Conservation (phyloP, 164 flowering plant genomes). For the Vitis rupestris region DNA sequence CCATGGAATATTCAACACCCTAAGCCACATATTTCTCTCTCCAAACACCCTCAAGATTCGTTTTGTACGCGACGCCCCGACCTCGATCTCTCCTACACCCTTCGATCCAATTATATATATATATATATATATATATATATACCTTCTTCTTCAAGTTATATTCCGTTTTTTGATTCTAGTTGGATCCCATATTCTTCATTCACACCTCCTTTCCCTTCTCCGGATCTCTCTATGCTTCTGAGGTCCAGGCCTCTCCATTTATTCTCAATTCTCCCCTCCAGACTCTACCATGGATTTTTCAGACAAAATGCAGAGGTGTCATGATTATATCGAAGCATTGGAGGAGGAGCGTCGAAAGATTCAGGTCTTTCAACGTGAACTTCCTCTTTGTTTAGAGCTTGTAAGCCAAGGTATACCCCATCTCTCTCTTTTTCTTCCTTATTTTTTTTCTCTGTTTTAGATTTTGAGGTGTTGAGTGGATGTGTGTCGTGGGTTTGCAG, state of each 20-base stretch:
- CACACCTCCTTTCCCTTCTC: constrained; percentile 5
- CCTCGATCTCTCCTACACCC: constrained; percentile 34
- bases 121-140: not conserved
- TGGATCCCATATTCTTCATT: constrained; percentile 29
- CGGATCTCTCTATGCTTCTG: constrained; percentile 37
- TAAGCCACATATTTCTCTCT: constrained; percentile 6
- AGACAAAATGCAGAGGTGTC: constrained; percentile 37
- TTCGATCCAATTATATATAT: constrained; percentile 5
- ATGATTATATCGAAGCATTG: constrained; percentile 55
- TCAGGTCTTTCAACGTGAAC: constrained; percentile 78
- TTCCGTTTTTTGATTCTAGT: constrained; percentile 30
- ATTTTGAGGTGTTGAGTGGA: constrained; percentile 6
- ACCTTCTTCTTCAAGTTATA: constrained; percentile 3
- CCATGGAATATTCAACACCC: constrained; percentile 47
- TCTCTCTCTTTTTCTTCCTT: not conserved
- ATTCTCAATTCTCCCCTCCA: not conserved
- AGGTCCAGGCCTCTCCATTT: not conserved
- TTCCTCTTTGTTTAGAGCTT: constrained; percentile 83
- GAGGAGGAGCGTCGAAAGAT: constrained; percentile 76
- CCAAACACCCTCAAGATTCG: constrained; percentile 37
- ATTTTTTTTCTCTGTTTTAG: constrained; percentile 6
- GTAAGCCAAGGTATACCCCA: constrained; percentile 60
- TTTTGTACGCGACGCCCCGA: constrained; percentile 87
- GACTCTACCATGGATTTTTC: constrained; percentile 22
- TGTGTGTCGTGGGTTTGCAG: constrained; percentile 24